Base-by-base conservation (phyloP, 345 rosid genomes). In the Eucalyptus microcorys region DNA sequence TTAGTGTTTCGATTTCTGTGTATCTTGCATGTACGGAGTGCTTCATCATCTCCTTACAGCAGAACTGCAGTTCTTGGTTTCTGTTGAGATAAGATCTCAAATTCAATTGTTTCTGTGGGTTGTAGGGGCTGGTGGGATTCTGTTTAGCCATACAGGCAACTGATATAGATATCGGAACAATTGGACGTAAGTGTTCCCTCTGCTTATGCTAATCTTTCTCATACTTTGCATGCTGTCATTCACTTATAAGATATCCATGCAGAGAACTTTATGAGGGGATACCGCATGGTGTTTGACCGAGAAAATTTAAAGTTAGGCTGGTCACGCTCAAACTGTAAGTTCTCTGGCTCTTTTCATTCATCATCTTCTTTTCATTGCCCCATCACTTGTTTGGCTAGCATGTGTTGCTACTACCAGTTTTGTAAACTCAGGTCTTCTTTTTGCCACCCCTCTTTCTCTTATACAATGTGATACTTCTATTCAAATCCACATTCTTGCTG, bases 261-360 rank as follows among this genome's bases (percentile, higher is more conserved):
- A 97, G 99, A 96, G 92, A 96, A 97, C 93, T 94, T 94, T 94
- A 94, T 97, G 98, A 91, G 90, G 3, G 97, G 98, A 68, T 95
- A 96, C 71, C 92, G 92, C 48, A 90, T 97, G 87, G 98, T 97
- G 87, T 97, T 96, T 91, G 97, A 97, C 89, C 93, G 96, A 89
- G 99, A 96, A 90, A 94, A 94, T 90, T 88, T 95, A 94, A 96
- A 93, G 94, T 92, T 96, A 87, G 95, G 97, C 83, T 97, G 99
- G 99, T 97, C 99, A 68, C 89, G 47, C 19, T 97, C 98, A 37
- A 92, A 93, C 86, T 97, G 99, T 97, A 92, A 96, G 98, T 90
- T 88, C 79, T 59, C 81, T 17, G 12, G 47, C 47, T n/a, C 42
- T 30, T 85, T 59, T 48, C 42, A 47, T 32, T 55, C 43, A 43